Evolutionary conservation across 2,329 filamentous ascomycete species (phyloP), one percentile per base, ranked within the genome.

Genomic region (Lizonia empirigonia): DNA sequence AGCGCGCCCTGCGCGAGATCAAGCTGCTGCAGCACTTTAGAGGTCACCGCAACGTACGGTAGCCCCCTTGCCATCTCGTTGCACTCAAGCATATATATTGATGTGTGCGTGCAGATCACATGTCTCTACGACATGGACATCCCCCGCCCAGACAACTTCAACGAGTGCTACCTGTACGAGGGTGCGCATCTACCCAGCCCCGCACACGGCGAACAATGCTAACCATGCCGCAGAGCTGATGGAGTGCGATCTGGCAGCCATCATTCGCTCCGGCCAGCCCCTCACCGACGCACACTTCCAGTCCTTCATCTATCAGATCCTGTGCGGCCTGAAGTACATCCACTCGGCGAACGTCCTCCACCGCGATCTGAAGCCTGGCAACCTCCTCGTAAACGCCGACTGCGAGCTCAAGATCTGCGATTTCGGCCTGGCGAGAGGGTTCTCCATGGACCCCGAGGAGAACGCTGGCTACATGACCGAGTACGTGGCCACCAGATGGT

Each of bases 41-140:
- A 72, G 78, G 77, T 30, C 78, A 80, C 64, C 71, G 78, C 53
- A 80, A 80, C 60, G 74, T 77, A 74, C 53, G 68, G 56, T 44
- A 37, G 29, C 34, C 55, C 54, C 42, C 26, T 22, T 38, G 35
- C 55, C 49, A 26, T 41, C 23, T 32, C n/a, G 20, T 24, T 18
- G 15, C 37, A 24, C 59, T 50, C 40, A 50, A n/a, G 13, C 27
- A 30, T 30, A n/a, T 24, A 61, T 52, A 64, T 77, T 82, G 71
- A 80, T 30, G 65, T 45, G 46, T 36, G 33, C 38, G 32, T 35
- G 47, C 60, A 97, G 92, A 99, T 99, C 75, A 97, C 94, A 71
- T 99, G 94, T 76, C 82, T 99, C 58, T 99, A 96, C 76, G 94
- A 99, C 76, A 97, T 99, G 94, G 94, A 99, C 73, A 97, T 99